Conservation (phyloP, 2,329 filamentous ascomycete species). For the Alternaria alternata region DNA sequence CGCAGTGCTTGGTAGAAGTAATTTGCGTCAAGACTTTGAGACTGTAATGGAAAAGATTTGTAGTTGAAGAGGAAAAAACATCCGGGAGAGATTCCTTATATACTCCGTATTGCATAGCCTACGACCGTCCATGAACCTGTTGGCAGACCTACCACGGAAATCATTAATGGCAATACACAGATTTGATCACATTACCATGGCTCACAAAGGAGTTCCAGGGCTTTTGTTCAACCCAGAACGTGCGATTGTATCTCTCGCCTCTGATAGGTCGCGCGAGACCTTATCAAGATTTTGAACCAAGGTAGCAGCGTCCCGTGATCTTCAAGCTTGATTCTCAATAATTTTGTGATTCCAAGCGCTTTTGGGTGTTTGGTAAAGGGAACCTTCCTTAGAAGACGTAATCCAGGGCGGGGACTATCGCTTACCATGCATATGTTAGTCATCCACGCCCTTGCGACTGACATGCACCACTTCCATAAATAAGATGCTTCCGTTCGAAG, state of each 20-base stretch:
- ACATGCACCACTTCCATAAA: not conserved
- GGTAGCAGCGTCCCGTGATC: not conserved
- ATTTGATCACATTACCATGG: not conserved
- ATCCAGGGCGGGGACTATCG: not conserved
- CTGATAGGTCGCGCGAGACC: not conserved
- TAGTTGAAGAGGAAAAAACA: not conserved
- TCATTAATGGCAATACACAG: not conserved
- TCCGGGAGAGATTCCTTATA: not conserved
- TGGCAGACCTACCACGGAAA: not conserved
- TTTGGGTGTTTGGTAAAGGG: not conserved
- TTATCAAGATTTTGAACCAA: not conserved
- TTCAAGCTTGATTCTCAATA: not conserved
- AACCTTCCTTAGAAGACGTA: not conserved
- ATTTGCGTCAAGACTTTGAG: not conserved
- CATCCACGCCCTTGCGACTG: not conserved
- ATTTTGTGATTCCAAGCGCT: not conserved
- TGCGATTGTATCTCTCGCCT: not conserved
- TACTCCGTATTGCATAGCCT: no score
- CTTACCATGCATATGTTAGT: not conserved
- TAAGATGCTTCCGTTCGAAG: not conserved
- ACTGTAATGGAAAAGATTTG: not conserved
- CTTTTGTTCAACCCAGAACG: not conserved
- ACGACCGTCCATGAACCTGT: not conserved
- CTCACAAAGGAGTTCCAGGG: not conserved
- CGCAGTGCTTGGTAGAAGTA: not conserved